Evolutionary conservation across 2,329 filamentous ascomycete species (phyloP).

Genomic region (Sclerotinia minor): DNA sequence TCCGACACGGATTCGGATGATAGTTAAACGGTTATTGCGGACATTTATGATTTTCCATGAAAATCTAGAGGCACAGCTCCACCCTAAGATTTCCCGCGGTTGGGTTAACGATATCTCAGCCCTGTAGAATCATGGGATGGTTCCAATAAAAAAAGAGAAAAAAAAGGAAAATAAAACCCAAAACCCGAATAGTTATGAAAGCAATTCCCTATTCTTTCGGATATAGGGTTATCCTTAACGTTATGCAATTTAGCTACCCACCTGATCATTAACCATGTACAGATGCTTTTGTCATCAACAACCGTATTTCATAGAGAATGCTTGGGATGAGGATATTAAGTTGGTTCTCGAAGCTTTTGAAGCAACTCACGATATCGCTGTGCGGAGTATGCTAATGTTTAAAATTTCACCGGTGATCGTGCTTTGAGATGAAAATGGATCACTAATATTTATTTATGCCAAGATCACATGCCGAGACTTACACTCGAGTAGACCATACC

Average conservation of each 20-base stretch:
- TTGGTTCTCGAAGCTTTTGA: background rate
- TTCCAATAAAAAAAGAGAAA: background rate
- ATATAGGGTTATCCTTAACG: background rate
- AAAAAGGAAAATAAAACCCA: too few relatives aligned
- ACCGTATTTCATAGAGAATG: background rate
- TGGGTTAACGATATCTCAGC: conserved; percentile 11
- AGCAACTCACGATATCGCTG: background rate
- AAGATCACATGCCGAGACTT: background rate
- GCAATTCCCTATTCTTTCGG: background rate
- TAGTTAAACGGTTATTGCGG: background rate
- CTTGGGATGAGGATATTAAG: background rate
- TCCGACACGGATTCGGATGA: background rate
- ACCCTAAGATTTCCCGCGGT: background rate
- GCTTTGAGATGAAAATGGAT: background rate
- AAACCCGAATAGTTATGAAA: background rate
- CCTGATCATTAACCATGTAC: background rate
- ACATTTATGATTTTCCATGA: conserved; percentile 14
- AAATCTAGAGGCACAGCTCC: background rate
- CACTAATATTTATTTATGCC: background rate
- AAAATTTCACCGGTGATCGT: background rate
- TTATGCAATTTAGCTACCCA: background rate
- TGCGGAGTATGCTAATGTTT: background rate
- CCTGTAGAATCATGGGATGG: background rate
- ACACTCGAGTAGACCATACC: too few relatives aligned
- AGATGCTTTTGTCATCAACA: conserved; percentile 10